Conservation (phyloP, 1,284 basidiomycete species). For the Wallemia mellicola region DNA sequence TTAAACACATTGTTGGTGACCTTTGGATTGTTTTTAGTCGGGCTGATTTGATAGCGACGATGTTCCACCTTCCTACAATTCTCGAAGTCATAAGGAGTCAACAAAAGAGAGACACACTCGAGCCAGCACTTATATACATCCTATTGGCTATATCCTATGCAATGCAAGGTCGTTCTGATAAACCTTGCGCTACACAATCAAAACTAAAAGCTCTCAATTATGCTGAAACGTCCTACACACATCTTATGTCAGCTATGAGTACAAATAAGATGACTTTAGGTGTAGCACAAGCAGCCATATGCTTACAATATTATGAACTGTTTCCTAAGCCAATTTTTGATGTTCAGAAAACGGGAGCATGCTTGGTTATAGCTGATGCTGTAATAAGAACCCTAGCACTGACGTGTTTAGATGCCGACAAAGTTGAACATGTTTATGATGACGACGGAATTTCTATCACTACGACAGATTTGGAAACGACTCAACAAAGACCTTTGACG, state of each 20-base stretch:
- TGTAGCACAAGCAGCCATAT: background rate
- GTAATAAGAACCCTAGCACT: background rate
- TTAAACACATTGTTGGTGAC: background rate
- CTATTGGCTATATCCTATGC: background rate
- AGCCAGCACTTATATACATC: background rate
- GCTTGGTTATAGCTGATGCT: background rate
- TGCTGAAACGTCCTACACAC: background rate
- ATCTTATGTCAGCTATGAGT: background rate
- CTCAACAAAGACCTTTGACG: background rate
- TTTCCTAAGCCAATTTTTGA: background rate
- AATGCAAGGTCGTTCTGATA: background rate
- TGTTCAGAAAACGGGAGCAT: background rate
- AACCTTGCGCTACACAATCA: background rate
- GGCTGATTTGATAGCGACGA: background rate
- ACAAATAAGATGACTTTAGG: background rate
- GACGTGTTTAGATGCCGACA: background rate
- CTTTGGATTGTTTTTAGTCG: background rate
- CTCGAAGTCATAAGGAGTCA: background rate
- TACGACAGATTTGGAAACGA: background rate
- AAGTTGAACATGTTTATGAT: background rate
- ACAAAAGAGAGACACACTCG: background rate
- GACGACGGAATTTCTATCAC: background rate
- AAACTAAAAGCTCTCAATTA: background rate
- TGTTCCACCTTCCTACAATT: background rate
- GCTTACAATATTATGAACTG: background rate